Percentiles rank a stretch among this genome's conserved stretches.
Evolutionary conservation across 2,329 filamentous ascomycete genomes (phyloP).

Genomic region (Didymosphaeria variabile): DNA sequence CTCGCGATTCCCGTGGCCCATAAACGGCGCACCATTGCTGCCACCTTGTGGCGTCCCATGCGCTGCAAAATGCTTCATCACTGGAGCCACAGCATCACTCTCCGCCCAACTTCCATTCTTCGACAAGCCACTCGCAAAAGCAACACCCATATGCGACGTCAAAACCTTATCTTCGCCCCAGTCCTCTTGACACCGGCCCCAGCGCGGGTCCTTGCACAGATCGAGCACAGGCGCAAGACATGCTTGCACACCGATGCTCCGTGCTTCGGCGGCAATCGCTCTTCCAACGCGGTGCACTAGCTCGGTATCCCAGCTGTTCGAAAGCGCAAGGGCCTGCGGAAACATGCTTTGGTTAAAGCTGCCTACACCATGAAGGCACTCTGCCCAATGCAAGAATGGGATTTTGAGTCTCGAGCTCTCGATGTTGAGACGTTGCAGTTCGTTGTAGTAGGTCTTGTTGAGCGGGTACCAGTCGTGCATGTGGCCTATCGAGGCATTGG

Average conservation of each 20-base stretch:
- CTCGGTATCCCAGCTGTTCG: constrained; percentile 55
- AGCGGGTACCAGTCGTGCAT: constrained; percentile 58
- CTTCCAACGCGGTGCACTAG: constrained; percentile 54
- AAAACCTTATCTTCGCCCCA: constrained; percentile 59
- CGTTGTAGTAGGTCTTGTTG: constrained; percentile 55
- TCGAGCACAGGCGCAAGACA: constrained; percentile 58
- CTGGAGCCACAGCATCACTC: constrained; percentile 54
- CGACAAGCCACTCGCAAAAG: constrained; percentile 55
- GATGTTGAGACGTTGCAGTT: constrained; percentile 51
- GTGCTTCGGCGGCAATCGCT: constrained; percentile 55
- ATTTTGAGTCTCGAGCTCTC: constrained; percentile 51
- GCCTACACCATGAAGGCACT: constrained; percentile 57
- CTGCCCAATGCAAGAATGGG: constrained; percentile 55
- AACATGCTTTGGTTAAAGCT: constrained; percentile 59
- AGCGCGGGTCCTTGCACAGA: constrained; percentile 55
- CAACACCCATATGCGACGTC: constrained; percentile 57
- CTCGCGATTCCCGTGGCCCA: constrained; percentile 56
- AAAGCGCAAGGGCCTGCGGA: constrained; percentile 54
- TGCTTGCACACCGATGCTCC: constrained; percentile 57
- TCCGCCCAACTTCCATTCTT: constrained; percentile 57
- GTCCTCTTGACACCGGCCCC: constrained; percentile 57
- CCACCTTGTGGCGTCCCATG: constrained; percentile 56
- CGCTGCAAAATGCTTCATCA: constrained; percentile 59
- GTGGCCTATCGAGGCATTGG: constrained; percentile 52
- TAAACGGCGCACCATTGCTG: constrained; percentile 56